These are phyloP conservation scores for Eutrema japonicum DNA, from an alignment of 345 rosid species.

Conservation along the genomic window DNA sequence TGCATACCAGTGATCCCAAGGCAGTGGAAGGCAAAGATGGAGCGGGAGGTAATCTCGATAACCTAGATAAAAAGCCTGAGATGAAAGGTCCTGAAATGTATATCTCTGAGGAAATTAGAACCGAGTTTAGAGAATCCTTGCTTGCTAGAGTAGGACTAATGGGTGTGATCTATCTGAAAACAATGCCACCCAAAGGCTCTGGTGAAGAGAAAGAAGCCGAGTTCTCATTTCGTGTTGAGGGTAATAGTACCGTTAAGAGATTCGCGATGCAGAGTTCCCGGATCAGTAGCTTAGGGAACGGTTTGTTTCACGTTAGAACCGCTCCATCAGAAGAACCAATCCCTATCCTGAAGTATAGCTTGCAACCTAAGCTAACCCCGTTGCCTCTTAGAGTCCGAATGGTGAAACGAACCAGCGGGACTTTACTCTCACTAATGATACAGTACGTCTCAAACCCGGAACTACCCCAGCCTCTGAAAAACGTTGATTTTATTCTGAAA, in stretches of 20 bases:
- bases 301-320: conserved; percentile 91
- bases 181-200: conserved; percentile 71
- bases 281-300: conserved; percentile 83
- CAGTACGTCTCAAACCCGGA: conserved; percentile 93
- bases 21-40: conserved; percentile 49
- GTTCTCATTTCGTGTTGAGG: conserved; percentile 86
- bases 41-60: conserved; percentile 67
- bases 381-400: conserved; percentile 90
- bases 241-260: conserved; percentile 74
- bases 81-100: conserved; percentile 98
- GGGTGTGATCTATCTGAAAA: conserved; percentile 89
- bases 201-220: conserved; percentile 88
- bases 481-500: conserved; percentile 81
- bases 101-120: conserved; percentile 81
- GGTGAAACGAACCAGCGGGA: conserved; percentile 83
- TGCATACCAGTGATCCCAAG: conserved; percentile 71
- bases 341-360: conserved; percentile 87
- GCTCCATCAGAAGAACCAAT: conserved; percentile 89
- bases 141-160: conserved; percentile 90
- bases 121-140: conserved; percentile 94
- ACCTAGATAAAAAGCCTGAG: conserved; percentile 77
- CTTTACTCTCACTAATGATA: conserved; percentile 94
- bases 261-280: conserved; percentile 73
- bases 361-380: conserved; percentile 80
- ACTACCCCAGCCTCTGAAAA: conserved; percentile 62